Percentiles rank a stretch among this genome's conserved stretches.
phyloP scores from a whole-genome alignment of 179 eudicot species.

The Gypsophila paniculata region DNA sequence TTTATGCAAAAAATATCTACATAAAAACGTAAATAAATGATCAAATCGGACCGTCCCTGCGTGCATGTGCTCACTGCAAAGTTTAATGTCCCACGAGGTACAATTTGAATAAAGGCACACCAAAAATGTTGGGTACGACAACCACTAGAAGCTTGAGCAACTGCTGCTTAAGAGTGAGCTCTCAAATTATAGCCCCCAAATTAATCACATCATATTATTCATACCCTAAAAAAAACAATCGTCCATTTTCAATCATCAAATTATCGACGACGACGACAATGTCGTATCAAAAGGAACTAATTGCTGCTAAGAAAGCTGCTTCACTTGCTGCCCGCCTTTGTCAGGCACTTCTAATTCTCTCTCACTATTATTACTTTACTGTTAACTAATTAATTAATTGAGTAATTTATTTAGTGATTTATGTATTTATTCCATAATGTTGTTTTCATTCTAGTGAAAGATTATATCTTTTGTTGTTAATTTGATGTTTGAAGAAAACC shows the following conservation, averaged over 20 bases:
- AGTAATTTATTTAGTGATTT: no score
- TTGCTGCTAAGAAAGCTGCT: conserved; percentile 87
- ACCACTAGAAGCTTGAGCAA: conserved; percentile 16
- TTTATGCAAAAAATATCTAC: no score
- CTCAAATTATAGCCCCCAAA: conserved; percentile 14
- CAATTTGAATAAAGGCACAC: no score
- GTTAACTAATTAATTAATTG: not conserved
- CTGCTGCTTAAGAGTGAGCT: conserved; percentile 19
- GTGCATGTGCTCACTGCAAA: no score
- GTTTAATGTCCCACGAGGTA: no score
- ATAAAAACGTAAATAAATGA: no score
- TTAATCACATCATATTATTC: not conserved
- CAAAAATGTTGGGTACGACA: not conserved
- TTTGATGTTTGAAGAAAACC: conserved; percentile 14
- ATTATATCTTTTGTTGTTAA: not conserved
- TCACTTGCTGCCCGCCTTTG: conserved; percentile 85
- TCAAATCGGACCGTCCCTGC: no score
- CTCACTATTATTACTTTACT: not conserved
- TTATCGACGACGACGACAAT: conserved; percentile 36
- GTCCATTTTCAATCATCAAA: conserved; percentile 17
- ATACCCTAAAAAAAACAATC: conserved; percentile 1
- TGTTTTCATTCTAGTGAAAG: not conserved
- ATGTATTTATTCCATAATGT: not conserved
- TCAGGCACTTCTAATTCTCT: conserved; percentile 40
- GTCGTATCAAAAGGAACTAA: conserved; percentile 71